Base-by-base conservation (phyloP, 768 basidiomycete genomes). In the Amanita phalloides region DNA sequence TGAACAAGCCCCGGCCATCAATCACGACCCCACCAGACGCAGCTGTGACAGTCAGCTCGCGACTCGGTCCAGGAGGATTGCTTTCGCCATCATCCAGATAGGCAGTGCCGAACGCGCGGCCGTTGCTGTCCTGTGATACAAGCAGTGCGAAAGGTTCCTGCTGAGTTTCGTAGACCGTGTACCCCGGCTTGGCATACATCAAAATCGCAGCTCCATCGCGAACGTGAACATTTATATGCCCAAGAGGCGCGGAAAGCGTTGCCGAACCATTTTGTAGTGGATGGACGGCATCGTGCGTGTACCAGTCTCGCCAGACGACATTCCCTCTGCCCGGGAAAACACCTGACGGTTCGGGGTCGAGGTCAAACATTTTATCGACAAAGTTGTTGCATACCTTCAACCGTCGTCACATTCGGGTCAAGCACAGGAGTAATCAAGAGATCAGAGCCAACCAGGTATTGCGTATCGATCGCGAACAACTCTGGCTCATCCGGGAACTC, bases 361-460 rank as follows among this genome's bases (percentile, higher is more conserved):
- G 32, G 11, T 32, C 32, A 38, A n/a, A 6, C 3, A 8, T 4
- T 14, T 10, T 1, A 10, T 36, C 5, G 10, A 23, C 25, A 48
- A 51, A 8, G 45, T 55, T 38, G 20, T 43, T 17, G 60, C 70
- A 43, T 54, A 81, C 86, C 85, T 26, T 78, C 70, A 25, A 90
- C 86, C 6, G 74, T 78, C 4, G 78, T 76, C 28, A 77, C 78
- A 57, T 86, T 86, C 0, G 86, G 84, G 9, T 66, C 68, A 35
- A 90, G 65, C 0, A 90, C 87, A 1, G 88, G 88, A 0, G 87
- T 87, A 48, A 90, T 78, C 38, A 90, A 75, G 45, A 91, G 73
- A 56, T 83, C 76, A 14, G 72, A 53, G 11, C 89, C 88, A 37
- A 90, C 64, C 57, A 90, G 59, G 70, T 85, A 91, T 62, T 91